Evolutionary conservation across 331 rosid species (phyloP), one percentile per base, ranked within the genome.

Genomic region (Acacia pycnantha): DNA sequence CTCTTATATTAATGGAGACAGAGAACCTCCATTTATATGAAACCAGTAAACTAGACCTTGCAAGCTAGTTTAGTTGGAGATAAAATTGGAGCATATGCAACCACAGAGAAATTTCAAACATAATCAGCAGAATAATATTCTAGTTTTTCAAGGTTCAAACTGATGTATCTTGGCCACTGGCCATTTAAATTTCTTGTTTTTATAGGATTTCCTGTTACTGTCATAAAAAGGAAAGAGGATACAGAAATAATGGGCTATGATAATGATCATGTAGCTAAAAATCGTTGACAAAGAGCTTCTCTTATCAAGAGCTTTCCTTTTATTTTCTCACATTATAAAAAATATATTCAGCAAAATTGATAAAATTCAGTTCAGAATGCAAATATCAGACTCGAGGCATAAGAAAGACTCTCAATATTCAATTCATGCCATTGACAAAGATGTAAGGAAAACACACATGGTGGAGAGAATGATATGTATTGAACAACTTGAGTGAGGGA

Each of bases 241-340:
- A 41, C 47, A 86, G 59, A 72, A 64, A 76, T 70, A 48, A 58
- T 22, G 50, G 74, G 46, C 44, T 79, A 75, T 29, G 76, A 70
- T 19, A 74, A 72, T n/a, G 37, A 62, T 27, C 71, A 47, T 19
- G 83, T 70, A 37, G 50, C 62, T 35, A 18, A 19, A 14, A 50
- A 70, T 58, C 26, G 35, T 74, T 11, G 50, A 41, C 18, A 53
- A 79, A 43, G 11, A 44, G 76, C 61, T 59, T 61, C 71, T 61
- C 26, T 16, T 72, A 7, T 29, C 24, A 68, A 31, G 16, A 81
- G 12, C 10, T 33, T 40, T 37, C 35, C 40, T 26, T 33, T 31
- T 11, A 7, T 53, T 51, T 53, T 33, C 40, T 40, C 46, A 76
- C 40, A 31, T 68, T 11, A 54, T 50, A 72, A 53, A 50, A 72